These are phyloP conservation scores for Candida parachauliodes DNA, from an alignment of 805 yeast species.

Conservation along the genomic window DNA sequence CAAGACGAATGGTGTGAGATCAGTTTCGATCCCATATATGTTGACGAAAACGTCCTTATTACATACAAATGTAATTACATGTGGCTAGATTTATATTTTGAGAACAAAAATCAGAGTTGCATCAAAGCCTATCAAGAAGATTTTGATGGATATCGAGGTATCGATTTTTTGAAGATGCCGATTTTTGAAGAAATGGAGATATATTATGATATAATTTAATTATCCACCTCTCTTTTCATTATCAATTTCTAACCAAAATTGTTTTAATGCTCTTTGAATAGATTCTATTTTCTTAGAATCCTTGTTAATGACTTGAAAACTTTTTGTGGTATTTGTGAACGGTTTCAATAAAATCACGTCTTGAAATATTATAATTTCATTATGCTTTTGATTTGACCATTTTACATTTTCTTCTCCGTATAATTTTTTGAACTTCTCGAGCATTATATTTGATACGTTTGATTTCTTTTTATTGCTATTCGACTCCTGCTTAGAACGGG, in stretches of 20 bases:
- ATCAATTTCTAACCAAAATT: constrained; percentile 27
- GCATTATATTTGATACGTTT: constrained; percentile 14
- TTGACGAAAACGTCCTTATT: constrained; percentile 5
- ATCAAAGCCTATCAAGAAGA: constrained; percentile 27
- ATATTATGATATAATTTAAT: constrained; percentile 22
- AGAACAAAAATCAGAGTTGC: constrained; percentile 16
- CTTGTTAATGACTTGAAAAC: constrained; percentile 16
- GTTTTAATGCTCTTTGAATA: constrained; percentile 21
- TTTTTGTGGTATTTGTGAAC: constrained; percentile 26
- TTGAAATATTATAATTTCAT: constrained; percentile 33
- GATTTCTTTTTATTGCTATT: background rate
- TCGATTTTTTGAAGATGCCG: constrained; percentile 48
- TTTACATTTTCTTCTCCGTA: constrained; percentile 25
- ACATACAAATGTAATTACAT: constrained; percentile 7
- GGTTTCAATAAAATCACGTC: constrained; percentile 40
- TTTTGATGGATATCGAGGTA: constrained; percentile 69
- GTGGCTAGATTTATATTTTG: constrained; percentile 41
- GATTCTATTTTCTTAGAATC: constrained; percentile 18
- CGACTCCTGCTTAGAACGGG: background rate
- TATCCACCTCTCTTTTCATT: constrained; percentile 24
- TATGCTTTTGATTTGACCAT: constrained; percentile 24
- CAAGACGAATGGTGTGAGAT: background rate
- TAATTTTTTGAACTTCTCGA: constrained; percentile 16
- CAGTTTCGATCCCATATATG: background rate
- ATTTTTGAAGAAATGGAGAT: constrained; percentile 50